These are phyloP conservation scores for Emiliania huxleyi DNA, from an alignment of 78 protist genomes.

Conservation along the genomic window DNA sequence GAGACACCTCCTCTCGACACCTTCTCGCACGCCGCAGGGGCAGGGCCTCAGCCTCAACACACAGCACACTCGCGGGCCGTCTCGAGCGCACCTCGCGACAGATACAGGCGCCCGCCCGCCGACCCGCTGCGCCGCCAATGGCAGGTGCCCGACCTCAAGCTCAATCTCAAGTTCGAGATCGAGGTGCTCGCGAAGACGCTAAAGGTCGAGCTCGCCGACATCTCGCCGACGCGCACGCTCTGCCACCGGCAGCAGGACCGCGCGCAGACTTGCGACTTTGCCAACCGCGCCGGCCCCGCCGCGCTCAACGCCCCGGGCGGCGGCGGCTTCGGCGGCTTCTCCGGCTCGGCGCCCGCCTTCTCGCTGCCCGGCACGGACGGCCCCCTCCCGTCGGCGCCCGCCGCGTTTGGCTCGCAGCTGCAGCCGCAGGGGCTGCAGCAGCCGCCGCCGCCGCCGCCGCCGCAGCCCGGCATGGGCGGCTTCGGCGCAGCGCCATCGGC, in stretches of 20 bases:
- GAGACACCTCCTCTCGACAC: too few species aligned
- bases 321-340: neutral
- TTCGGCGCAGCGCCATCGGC: neutral
- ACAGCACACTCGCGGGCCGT: too few species aligned
- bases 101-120: too few species aligned
- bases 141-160: constrained; percentile 67
- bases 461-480: neutral
- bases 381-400: neutral
- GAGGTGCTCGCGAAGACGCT: constrained; percentile 87
- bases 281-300: neutral
- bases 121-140: too few species aligned
- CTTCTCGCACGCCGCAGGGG: too few species aligned
- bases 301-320: neutral
- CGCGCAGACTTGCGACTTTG: neutral
- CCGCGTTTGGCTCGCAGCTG: neutral
- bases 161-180: constrained; percentile 91
- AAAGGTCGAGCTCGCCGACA: constrained; percentile 60
- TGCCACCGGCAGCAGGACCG: neutral
- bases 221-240: neutral
- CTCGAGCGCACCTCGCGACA: too few species aligned
- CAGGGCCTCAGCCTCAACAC: too few species aligned
- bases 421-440: neutral
- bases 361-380: neutral
- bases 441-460: neutral
- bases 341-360: neutral